Base-by-base conservation (phyloP, 2,329 filamentous ascomycete species). In the Colletotrichum paranaense region DNA sequence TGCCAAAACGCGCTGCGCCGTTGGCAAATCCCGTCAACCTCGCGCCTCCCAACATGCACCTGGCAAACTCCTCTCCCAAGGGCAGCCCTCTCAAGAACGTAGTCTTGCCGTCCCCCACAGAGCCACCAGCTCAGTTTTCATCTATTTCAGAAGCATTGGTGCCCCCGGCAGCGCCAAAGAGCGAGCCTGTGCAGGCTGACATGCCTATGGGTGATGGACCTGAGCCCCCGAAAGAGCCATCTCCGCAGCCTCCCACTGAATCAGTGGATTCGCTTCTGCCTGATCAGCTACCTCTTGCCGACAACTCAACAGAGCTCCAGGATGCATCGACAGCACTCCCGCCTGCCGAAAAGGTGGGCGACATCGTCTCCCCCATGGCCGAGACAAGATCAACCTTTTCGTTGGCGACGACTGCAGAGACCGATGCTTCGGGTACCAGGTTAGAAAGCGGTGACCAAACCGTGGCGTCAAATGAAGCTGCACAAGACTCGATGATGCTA, bases 61-160 rank as follows among this genome's bases (percentile, higher is more conserved):
- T 59, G 74, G 76, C 46, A 2, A 72, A 55, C 26, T 69, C 76
- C 0, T 80, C 83, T 3, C 81, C 82, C 1, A 82, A 77, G 74
- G 88, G 87, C 3, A 90, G 88, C 65, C 88, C 88, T 0, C 78
- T 89, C 24, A 89, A 89, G 79, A 87, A 89, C 62, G 86, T 88
- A 46, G 80, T 87, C 32, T 72, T 87, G 19, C 83, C 82, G 11
- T 88, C 87, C 11, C 86, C 87, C 0, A 84, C 83, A 1, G 83
- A 86, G 24, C 77, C 81, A 19, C 74, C 76, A 22, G 74, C 77
- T 8, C 78, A 78, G 19, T 62, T 77, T 5, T 57, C 75, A 9
- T 69, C 74, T n/a, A 71, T 68, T 22, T 52, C 62, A 14, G 72
- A 71, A 38, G 57, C 58, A 11, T 46, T 74, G 26, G 38, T 73